A percentile compares a stretch with the other conserved stretches of the same genome.
These are phyloP conservation scores for Solanum tarijense DNA, from an alignment of 257 asterid genomes.

Conservation along the genomic window DNA sequence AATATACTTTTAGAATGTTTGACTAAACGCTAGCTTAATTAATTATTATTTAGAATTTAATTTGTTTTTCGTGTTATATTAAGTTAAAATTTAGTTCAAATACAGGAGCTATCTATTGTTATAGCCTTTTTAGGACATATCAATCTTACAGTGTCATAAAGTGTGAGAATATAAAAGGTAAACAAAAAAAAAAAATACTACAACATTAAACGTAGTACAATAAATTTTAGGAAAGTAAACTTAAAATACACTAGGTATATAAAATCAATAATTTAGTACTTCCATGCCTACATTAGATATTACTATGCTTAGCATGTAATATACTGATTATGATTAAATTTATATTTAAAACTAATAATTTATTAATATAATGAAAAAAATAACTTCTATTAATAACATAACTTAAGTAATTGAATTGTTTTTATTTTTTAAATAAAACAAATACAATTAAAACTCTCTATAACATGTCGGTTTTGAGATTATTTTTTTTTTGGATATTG, in stretches of 20 bases:
- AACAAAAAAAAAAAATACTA: neutral
- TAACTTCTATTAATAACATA: no score
- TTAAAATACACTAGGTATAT: neutral
- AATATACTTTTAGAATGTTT: no score
- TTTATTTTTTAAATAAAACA: no score
- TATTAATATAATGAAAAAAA: no score
- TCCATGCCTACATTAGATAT: neutral
- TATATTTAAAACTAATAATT: no score
- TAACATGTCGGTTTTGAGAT: no score
- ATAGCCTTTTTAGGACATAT: neutral
- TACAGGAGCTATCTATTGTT: neutral
- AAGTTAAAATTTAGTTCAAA: neutral
- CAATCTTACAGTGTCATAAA: neutral
- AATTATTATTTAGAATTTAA: no score
- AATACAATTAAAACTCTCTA: neutral
- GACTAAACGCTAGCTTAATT: neutral
- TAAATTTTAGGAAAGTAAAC: neutral
- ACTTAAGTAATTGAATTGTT: neutral
- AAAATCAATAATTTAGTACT: neutral
- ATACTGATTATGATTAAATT: no score
- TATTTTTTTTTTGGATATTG: neutral
- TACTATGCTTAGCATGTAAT: neutral
- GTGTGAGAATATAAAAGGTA: neutral
- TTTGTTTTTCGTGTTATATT: neutral
- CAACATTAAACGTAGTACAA: neutral